A percentile compares a stretch with the other conserved stretches of the same genome.
These are phyloP conservation scores for Pythium chondricola DNA, from an alignment of 352 stramenopile genomes.

Conservation along the genomic window DNA sequence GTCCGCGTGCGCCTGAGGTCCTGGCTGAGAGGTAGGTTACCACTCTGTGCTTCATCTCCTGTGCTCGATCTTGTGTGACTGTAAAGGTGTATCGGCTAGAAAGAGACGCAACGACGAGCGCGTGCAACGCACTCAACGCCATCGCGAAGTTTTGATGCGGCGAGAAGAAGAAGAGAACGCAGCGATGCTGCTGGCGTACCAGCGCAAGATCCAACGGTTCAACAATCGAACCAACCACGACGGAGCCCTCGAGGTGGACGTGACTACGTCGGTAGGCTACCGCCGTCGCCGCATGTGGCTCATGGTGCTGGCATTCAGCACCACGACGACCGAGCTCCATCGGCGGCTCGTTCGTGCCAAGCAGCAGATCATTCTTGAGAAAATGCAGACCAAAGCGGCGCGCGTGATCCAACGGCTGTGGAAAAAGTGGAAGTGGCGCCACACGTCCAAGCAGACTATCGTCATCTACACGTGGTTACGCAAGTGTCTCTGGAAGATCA, in stretches of 20 bases:
- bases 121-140: constrained; percentile 31
- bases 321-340: constrained; percentile 30
- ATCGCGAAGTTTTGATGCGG: constrained; percentile 40
- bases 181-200: constrained; percentile 31
- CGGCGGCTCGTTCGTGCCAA: constrained; percentile 28
- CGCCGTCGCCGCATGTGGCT: constrained; percentile 50
- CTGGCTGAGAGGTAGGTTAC: constrained; percentile 17
- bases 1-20: constrained; percentile 10
- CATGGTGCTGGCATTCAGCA: constrained; percentile 30
- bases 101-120: constrained; percentile 56
- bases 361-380: constrained; percentile 23
- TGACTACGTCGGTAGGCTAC: constrained; percentile 26
- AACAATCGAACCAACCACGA: constrained; percentile 14
- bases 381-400: constrained; percentile 32
- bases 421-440: constrained; percentile 53
- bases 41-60: not conserved
- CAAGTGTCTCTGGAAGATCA: constrained; percentile 64
- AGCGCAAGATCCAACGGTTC: constrained; percentile 26
- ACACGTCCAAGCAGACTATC: constrained; percentile 56
- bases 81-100: constrained; percentile 26
- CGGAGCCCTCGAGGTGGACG: constrained; percentile 10
- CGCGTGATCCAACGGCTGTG: constrained; percentile 51
- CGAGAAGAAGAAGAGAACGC: constrained; percentile 29
- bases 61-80: not conserved
- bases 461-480: constrained; percentile 63